A percentile compares a stretch with the other conserved stretches of the same genome.
Conservation (phyloP, 2,329 filamentous ascomycete genomes). For the Penicillium decumbens region DNA sequence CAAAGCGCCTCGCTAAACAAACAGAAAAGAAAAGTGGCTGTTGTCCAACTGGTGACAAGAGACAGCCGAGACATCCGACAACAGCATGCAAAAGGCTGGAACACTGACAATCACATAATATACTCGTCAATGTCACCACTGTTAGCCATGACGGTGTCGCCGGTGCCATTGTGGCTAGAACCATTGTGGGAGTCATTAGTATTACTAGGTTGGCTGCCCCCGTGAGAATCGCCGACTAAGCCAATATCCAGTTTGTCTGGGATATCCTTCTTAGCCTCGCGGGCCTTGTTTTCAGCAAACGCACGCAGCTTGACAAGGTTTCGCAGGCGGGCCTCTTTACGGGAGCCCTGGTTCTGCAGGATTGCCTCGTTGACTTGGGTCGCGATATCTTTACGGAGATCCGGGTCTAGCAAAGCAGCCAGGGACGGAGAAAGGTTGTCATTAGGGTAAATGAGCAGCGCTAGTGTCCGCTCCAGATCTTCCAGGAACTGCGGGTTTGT, state of each 20-base stretch:
- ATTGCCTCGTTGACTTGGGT: slow-evolving; percentile 86
- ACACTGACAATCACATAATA: slow-evolving; percentile 29
- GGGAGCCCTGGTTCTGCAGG: slow-evolving; percentile 64
- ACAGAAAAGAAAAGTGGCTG: not conserved
- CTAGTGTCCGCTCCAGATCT: slow-evolving; percentile 89
- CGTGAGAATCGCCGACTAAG: slow-evolving; percentile 32
- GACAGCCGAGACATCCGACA: not conserved
- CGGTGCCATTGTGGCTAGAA: slow-evolving; percentile 27
- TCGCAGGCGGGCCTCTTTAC: slow-evolving; percentile 75
- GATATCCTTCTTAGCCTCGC: slow-evolving; percentile 45
- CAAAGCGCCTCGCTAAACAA: slow-evolving; percentile 24
- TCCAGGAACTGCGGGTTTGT: slow-evolving; percentile 75
- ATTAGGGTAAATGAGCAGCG: slow-evolving; percentile 80
- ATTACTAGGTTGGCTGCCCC: slow-evolving; percentile 9
- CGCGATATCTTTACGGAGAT: slow-evolving; percentile 77
- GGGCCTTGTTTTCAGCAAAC: slow-evolving; percentile 69
- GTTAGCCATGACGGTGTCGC: slow-evolving; percentile 42
- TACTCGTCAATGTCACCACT: slow-evolving; percentile 35
- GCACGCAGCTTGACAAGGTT: slow-evolving; percentile 74
- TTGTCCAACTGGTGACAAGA: not conserved
- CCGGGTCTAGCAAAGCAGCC: slow-evolving; percentile 70
- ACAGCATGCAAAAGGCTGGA: not conserved
- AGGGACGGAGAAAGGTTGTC: slow-evolving; percentile 73
- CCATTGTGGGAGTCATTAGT: slow-evolving; percentile 24
- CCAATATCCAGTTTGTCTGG: slow-evolving; percentile 45